Evolutionary conservation across 495 filamentous ascomycete genomes (phyloP).

Genomic region (Talaromyces borbonicus): DNA sequence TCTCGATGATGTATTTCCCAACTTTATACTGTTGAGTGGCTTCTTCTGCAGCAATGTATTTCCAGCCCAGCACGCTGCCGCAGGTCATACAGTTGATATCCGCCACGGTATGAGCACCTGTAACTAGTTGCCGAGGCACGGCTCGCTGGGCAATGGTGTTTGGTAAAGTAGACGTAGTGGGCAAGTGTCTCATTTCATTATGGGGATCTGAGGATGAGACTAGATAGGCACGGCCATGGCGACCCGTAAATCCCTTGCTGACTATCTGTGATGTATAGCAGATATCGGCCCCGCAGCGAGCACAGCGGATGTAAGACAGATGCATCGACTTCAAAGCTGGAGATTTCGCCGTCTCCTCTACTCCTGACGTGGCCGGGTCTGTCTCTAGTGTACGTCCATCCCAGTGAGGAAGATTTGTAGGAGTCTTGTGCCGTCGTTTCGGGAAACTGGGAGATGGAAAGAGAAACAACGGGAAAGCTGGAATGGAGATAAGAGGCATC

Average conservation of each 20-base stretch:
- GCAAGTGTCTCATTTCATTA: not conserved
- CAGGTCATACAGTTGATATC: slow-evolving; percentile 52
- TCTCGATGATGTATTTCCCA: slow-evolving; percentile 94
- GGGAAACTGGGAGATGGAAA: slow-evolving; percentile 42
- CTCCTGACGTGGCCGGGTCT: slow-evolving; percentile 6
- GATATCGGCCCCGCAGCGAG: slow-evolving; percentile 62
- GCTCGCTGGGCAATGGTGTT: slow-evolving; percentile 52
- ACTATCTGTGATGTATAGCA: slow-evolving; percentile 72
- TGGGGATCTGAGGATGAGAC: slow-evolving; percentile 36
- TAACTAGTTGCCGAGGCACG: slow-evolving; percentile 66
- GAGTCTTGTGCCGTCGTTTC: slow-evolving; percentile 19
- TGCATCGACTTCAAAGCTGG: slow-evolving; percentile 35
- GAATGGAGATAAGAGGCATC: not conserved
- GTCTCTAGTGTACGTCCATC: slow-evolving; percentile 11
- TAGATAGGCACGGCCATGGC: slow-evolving; percentile 89
- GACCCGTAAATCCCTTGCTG: slow-evolving; percentile 84
- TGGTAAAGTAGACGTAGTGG: slow-evolving; percentile 21
- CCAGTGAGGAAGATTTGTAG: not conserved
- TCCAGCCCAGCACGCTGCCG: slow-evolving; percentile 73
- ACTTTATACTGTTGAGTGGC: slow-evolving; percentile 81
- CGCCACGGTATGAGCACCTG: slow-evolving; percentile 58
- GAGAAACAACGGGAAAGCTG: slow-evolving; percentile 41
- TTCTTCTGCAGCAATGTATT: slow-evolving; percentile 81
- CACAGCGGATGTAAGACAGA: slow-evolving; percentile 60
- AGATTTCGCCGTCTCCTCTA: too few species aligned